Percentiles rank a stretch among this genome's conserved stretches.
phyloP scores from a whole-genome alignment of 2,329 filamentous ascomycete genomes.

The Diaporthe sp. region DNA sequence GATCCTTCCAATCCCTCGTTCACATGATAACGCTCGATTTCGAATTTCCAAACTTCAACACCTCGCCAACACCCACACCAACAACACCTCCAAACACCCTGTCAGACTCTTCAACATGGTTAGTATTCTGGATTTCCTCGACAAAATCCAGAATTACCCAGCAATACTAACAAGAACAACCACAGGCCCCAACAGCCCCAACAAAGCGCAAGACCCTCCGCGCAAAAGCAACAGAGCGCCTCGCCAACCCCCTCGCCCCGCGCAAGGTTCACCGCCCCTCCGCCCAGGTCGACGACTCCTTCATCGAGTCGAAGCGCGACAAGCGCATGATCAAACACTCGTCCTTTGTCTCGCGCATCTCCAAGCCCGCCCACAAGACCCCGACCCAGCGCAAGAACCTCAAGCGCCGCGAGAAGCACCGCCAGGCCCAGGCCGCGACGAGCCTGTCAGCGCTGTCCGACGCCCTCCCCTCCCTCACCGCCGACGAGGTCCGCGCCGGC shows the following conservation, averaged over 20 bases:
- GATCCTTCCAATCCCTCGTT: slow-evolving; percentile 1
- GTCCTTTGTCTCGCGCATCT: slow-evolving; percentile 81
- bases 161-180: slow-evolving; percentile 11
- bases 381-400: slow-evolving; percentile 54
- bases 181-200: slow-evolving; percentile 50
- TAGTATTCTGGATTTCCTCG: too few species aligned
- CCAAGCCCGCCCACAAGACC: slow-evolving; percentile 62
- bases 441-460: slow-evolving; percentile 82
- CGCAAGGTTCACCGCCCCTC: slow-evolving; percentile 65
- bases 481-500: slow-evolving; percentile 60
- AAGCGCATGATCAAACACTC: slow-evolving; percentile 87
- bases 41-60: background rate
- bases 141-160: too few species aligned
- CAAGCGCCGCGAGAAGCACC: slow-evolving; percentile 57
- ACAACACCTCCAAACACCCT: background rate
- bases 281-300: slow-evolving; percentile 66
- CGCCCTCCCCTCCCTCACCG: slow-evolving; percentile 77
- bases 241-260: slow-evolving; percentile 64
- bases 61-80: background rate
- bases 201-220: slow-evolving; percentile 70
- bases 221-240: slow-evolving; percentile 65
- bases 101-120: slow-evolving; percentile 26
- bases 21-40: slow-evolving; percentile 5
- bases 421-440: slow-evolving; percentile 72
- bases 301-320: slow-evolving; percentile 82